Evolutionary conservation across 139 green algal genomes (phyloP).

Genomic region (Tetraselmis chui): DNA sequence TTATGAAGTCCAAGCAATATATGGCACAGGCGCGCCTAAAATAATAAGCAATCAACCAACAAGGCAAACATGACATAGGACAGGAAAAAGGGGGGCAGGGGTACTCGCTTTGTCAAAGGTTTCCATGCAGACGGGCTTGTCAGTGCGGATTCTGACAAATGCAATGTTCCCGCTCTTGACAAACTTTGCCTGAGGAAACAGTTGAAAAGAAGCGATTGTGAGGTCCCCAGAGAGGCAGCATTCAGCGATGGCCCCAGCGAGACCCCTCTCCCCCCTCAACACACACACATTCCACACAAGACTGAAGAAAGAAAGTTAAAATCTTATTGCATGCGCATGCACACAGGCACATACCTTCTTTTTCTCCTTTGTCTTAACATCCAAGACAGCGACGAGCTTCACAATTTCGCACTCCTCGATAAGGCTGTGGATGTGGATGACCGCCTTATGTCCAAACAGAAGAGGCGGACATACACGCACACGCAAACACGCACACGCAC

Average conservation of each 20-base stretch:
- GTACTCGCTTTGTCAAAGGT: slow-evolving; percentile 44
- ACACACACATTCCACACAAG: slow-evolving; percentile 34
- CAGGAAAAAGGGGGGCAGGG: not conserved
- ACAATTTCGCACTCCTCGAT: slow-evolving; percentile 95
- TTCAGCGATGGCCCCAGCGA: no score
- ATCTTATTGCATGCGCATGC: slow-evolving; percentile 47
- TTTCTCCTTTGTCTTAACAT: slow-evolving; percentile 80
- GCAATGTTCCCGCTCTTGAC: slow-evolving; percentile 56
- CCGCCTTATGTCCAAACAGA: no score
- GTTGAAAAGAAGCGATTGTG: no score
- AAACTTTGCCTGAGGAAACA: slow-evolving; percentile 61
- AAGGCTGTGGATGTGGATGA: slow-evolving; percentile 81
- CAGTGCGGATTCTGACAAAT: slow-evolving; percentile 49
- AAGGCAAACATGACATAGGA: no score
- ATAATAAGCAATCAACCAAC: no score
- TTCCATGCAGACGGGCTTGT: slow-evolving; percentile 87
- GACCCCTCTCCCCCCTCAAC: not conserved
- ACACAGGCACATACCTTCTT: slow-evolving; percentile 57
- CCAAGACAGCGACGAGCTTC: slow-evolving; percentile 67
- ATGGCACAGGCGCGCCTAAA: no score
- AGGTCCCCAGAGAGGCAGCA: no score
- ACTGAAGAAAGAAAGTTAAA: no score
- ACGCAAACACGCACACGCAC: no score
- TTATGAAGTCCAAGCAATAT: no score
- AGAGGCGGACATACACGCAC: no score